These are phyloP conservation scores for Tulasnella sp. DNA, from an alignment of 768 basidiomycete genomes.

Conservation along the genomic window DNA sequence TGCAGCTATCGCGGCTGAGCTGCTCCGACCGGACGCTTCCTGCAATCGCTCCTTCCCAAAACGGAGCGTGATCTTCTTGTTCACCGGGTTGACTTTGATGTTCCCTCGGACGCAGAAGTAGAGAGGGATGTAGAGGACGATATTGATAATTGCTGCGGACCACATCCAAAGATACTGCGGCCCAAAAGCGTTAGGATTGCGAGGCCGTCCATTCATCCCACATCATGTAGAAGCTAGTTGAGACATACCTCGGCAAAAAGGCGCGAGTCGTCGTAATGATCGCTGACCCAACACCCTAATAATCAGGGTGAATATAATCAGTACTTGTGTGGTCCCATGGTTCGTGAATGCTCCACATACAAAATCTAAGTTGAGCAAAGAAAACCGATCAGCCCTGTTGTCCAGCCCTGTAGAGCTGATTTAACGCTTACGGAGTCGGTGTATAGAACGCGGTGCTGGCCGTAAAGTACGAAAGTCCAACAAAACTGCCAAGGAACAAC, in stretches of 20 bases:
- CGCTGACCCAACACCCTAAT: slow-evolving; percentile 18
- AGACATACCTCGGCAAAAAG: slow-evolving; percentile 8
- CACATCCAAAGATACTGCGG: slow-evolving; percentile 17
- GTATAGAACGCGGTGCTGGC: not conserved
- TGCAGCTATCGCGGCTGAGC: not conserved
- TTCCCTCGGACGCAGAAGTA: slow-evolving; percentile 14
- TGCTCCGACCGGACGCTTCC: not conserved
- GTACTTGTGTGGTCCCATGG: too few relatives aligned
- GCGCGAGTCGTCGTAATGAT: not conserved
- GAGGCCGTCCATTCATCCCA: not conserved
- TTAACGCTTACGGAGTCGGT: slow-evolving; percentile 8
- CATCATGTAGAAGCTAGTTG: not conserved
- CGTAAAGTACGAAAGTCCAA: not conserved
- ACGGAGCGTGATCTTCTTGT: slow-evolving; percentile 6
- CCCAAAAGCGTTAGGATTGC: too few relatives aligned
- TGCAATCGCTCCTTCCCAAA: not conserved
- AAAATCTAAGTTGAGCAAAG: too few relatives aligned
- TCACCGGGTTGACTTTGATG: slow-evolving; percentile 14
- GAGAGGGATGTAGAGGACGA: slow-evolving; percentile 12
- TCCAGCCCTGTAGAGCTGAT: not conserved
- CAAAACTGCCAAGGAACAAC: slow-evolving; percentile 7
- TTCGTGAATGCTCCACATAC: too few relatives aligned
- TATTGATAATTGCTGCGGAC: not conserved
- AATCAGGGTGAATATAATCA: too few relatives aligned
- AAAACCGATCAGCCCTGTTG: too few relatives aligned